phyloP scores from a whole-genome alignment of 164 flowering plant genomes.

The Taxillus chinensis region DNA sequence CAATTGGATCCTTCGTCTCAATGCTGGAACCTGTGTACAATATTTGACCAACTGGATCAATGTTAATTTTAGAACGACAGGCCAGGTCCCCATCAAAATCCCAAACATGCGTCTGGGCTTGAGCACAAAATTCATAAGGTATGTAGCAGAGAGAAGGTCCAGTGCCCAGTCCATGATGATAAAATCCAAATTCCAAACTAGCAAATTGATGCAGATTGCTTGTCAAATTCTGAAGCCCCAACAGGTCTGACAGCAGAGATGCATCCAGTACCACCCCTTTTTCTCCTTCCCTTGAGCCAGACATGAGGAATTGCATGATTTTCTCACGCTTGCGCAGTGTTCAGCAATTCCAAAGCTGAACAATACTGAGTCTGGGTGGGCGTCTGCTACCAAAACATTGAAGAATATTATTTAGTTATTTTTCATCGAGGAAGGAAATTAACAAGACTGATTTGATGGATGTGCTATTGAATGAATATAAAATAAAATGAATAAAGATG shows the following conservation, averaged over 20 bases:
- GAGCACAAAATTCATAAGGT: constrained; percentile 13
- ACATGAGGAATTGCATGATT: constrained; percentile 37
- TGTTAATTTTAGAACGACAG: constrained; percentile 24
- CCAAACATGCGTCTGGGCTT: constrained; percentile 24
- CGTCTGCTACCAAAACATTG: constrained; percentile 28
- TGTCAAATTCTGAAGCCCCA: constrained; percentile 27
- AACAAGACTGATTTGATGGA: too few relatives aligned
- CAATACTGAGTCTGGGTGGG: constrained; percentile 19
- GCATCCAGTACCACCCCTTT: constrained; percentile 22
- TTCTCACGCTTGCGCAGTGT: constrained; percentile 38
- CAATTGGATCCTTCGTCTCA: constrained; percentile 52
- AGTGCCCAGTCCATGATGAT: constrained; percentile 11
- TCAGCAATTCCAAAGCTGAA: constrained; percentile 53
- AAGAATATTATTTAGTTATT: background rate
- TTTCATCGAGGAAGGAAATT: too few relatives aligned
- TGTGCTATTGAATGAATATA: too few relatives aligned
- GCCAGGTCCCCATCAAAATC: constrained; percentile 37
- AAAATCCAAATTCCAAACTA: constrained; percentile 12
- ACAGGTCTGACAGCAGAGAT: constrained; percentile 33
- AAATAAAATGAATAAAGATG: too few relatives aligned
- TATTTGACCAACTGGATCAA: constrained; percentile 38
- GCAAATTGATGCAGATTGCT: constrained; percentile 14
- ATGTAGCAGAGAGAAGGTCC: constrained; percentile 32
- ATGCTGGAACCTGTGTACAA: constrained; percentile 23
- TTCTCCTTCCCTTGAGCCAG: constrained; percentile 33